These are phyloP conservation scores for Hyaloscypha bicolor DNA, from an alignment of 495 filamentous ascomycete genomes.

Conservation along the genomic window DNA sequence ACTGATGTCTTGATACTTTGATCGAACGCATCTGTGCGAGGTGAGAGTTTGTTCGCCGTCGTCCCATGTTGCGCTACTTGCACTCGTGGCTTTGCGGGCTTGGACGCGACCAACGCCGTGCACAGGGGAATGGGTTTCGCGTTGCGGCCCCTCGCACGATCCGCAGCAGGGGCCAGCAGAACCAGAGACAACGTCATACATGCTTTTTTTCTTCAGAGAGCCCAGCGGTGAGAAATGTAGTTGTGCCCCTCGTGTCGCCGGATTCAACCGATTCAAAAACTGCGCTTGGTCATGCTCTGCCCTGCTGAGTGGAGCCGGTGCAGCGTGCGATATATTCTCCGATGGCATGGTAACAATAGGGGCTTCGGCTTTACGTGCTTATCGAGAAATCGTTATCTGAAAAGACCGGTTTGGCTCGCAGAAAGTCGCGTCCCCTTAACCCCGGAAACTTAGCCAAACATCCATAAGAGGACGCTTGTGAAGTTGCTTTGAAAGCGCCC, in stretches of 20 bases:
- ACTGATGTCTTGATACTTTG: not conserved
- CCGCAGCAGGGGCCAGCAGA: not conserved
- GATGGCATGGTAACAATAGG: not conserved
- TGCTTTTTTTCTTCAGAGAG: slow-evolving; percentile 13
- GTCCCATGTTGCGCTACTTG: not conserved
- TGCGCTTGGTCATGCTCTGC: not conserved
- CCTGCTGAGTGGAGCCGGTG: not conserved
- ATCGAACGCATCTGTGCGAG: slow-evolving; percentile 7
- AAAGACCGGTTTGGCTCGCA: not conserved
- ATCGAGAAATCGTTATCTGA: slow-evolving; percentile 8
- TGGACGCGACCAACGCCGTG: not conserved
- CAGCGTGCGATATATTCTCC: not conserved
- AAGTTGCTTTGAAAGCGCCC: slow-evolving; percentile 1
- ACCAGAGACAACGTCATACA: slow-evolving; percentile 22
- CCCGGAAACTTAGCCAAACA: not conserved
- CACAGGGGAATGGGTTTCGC: slow-evolving; percentile 5
- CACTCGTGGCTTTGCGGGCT: not conserved
- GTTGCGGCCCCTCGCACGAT: slow-evolving; percentile 8
- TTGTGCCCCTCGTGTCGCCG: not conserved
- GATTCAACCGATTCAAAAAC: not conserved
- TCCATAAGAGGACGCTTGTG: not conserved
- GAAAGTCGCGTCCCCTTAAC: not conserved
- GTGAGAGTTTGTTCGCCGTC: not conserved
- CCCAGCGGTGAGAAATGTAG: slow-evolving; percentile 1
- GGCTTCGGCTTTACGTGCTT: slow-evolving; percentile 2